These are phyloP conservation scores for Cladosporium sp. DNA, from an alignment of 2,329 filamentous ascomycete genomes.

Conservation along the genomic window DNA sequence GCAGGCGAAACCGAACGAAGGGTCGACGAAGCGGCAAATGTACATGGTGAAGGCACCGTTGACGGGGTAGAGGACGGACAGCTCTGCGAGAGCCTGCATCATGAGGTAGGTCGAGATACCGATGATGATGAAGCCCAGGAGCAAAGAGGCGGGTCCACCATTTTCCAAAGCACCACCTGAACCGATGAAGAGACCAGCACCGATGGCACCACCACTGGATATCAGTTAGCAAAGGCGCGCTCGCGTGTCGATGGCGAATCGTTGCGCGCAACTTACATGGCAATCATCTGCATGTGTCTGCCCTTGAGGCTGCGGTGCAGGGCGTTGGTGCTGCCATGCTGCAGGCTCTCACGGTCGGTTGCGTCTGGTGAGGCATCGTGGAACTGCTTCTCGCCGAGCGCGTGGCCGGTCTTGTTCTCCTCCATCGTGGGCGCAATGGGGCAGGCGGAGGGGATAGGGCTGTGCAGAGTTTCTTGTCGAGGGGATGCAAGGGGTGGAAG, in stretches of 20 bases:
- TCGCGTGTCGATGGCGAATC: background rate
- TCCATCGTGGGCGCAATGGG: background rate
- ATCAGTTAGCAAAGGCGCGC: background rate
- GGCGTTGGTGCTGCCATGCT: background rate
- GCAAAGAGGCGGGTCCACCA: conserved; percentile 31
- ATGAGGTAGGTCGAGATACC: conserved; percentile 17
- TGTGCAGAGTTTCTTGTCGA: background rate
- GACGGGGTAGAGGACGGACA: conserved; percentile 39
- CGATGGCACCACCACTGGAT: conserved; percentile 22
- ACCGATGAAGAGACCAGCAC: conserved; percentile 29
- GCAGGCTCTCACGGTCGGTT: background rate
- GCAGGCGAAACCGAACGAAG: conserved; percentile 30
- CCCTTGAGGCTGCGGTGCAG: conserved; percentile 28
- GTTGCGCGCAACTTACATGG: conserved; percentile 19
- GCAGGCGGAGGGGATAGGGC: background rate
- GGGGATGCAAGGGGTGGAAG: background rate
- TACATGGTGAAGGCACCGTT: conserved; percentile 40
- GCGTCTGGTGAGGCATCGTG: conserved; percentile 2
- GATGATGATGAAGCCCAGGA: conserved; percentile 37
- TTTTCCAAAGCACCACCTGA: conserved; percentile 26
- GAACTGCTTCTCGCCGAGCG: conserved; percentile 9
- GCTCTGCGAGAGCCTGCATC: conserved; percentile 39
- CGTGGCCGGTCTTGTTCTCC: background rate
- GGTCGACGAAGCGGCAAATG: conserved; percentile 43
- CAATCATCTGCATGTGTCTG: conserved; percentile 36